phyloP scores from a whole-genome alignment of 768 basidiomycete species.

The Clathrus columnatus region DNA sequence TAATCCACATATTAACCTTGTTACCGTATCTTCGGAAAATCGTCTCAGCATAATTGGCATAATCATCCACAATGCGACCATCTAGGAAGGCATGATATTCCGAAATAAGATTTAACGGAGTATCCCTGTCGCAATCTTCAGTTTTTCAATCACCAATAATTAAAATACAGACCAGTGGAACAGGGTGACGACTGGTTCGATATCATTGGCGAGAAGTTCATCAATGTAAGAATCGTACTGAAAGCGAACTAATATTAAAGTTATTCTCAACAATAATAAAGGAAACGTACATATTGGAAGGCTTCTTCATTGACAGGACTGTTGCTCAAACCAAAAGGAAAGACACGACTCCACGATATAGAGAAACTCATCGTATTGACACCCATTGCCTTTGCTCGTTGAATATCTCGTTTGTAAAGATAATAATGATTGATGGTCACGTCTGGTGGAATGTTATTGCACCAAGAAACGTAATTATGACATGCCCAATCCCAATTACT shows the following conservation, averaged over 20 bases:
- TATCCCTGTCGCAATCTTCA: constrained; percentile 35
- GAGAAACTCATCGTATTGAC: constrained; percentile 46
- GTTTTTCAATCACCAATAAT: background rate
- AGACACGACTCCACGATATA: constrained; percentile 43
- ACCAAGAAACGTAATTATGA: background rate
- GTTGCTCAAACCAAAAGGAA: constrained; percentile 40
- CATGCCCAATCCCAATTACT: constrained; percentile 3
- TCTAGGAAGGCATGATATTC: constrained; percentile 45
- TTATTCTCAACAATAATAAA: constrained; percentile 36
- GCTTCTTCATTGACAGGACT: constrained; percentile 43
- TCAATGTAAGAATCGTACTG: constrained; percentile 30
- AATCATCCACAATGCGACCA: constrained; percentile 38
- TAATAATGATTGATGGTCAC: constrained; percentile 42
- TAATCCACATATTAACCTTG: constrained; percentile 43
- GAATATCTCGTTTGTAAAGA: constrained; percentile 44
- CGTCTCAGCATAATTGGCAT: constrained; percentile 36
- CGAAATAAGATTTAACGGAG: constrained; percentile 36
- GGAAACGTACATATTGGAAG: constrained; percentile 27
- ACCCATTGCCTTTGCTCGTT: constrained; percentile 41
- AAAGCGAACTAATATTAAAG: too few species aligned
- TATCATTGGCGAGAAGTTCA: constrained; percentile 32
- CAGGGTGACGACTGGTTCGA: constrained; percentile 41
- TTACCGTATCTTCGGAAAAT: constrained; percentile 43
- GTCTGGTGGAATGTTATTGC: constrained; percentile 18
- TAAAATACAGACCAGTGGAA: constrained; percentile 27